Evolutionary conservation across 2,329 filamentous ascomycete species (phyloP), one percentile per base, ranked within the genome.

Genomic region (Neofusicoccum sp.): DNA sequence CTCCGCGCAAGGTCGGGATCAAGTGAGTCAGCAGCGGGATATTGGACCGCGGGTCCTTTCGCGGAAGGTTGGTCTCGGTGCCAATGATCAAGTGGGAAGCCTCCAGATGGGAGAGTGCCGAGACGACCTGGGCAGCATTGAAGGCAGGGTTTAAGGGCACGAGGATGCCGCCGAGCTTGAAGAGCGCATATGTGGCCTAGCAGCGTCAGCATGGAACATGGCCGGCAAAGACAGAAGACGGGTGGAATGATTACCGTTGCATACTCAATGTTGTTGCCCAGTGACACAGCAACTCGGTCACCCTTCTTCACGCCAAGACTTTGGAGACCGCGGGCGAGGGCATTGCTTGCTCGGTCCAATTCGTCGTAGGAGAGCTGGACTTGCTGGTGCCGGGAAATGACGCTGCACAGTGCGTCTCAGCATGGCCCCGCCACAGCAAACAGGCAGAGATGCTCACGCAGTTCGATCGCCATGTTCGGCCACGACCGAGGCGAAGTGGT

Each of bases 61-160:
- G 79, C 0, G 93, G 86, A 6, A 96, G 79, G 66, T 96, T 93
- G 3, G 92, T 95, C 65, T 97, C 91, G 4, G 90, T 85, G n/a
- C 89, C 89, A 56, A 96, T 89, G 63, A 99, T 82, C 49, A 98
- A 81, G 65, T 95, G 84, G 51, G 85, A 82, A 11, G 86, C 87
- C 6, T 80, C 81, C 0, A 99, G 83, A 69, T 96, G 93, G 7
- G 82, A 82, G 30, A 98, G 79, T 0, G 93, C 93, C 2, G 91
- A 84, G 4, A 85, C 80, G 7, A 98, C 86, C 78, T 98, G 95
- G 4, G 79, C 74, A 3, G 85, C 81, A 66, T 91, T 96, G 80
- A 98, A 98, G 1, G 86, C 88, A 20, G 93, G 93, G 73, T 99
- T 98, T 26, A 98, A 78, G 0, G 93, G 95, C n/a, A 96, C 93